phyloP scores from a whole-genome alignment of 306 rosid species.

The Malus fusca region DNA sequence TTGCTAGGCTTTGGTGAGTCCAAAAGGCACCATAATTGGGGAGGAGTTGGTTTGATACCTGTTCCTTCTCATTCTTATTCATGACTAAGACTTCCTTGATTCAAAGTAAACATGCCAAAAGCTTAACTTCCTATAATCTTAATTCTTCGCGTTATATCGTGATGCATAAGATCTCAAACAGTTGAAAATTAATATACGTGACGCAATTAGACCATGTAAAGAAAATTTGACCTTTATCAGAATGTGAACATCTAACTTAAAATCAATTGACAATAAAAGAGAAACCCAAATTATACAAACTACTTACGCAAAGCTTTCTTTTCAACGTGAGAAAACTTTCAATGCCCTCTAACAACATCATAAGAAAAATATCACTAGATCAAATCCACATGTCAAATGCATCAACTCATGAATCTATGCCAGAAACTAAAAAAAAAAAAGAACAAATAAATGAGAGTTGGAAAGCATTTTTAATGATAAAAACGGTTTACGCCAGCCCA shows the following conservation, averaged over 20 bases:
- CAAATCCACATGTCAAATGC: neutral
- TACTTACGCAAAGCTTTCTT: neutral
- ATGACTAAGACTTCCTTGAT: neutral
- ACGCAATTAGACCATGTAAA: too few relatives aligned
- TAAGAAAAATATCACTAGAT: too few relatives aligned
- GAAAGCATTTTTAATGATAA: neutral
- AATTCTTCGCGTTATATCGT: too few relatives aligned
- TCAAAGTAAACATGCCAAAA: neutral
- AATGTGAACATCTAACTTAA: too few relatives aligned
- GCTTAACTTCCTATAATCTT: neutral
- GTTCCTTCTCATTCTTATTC: too few relatives aligned
- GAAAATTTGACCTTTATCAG: too few relatives aligned
- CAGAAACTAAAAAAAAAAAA: neutral
- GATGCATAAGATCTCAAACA: neutral
- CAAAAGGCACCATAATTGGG: too few relatives aligned
- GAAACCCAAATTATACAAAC: too few relatives aligned
- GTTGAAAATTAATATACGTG: neutral
- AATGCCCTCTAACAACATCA: too few relatives aligned
- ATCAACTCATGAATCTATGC: neutral
- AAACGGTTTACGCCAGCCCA: neutral
- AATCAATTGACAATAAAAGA: too few relatives aligned
- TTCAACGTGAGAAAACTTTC: neutral
- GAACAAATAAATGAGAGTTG: neutral
- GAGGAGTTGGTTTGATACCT: too few relatives aligned
- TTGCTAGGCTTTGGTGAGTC: too few relatives aligned